Conservation (phyloP, 805 yeast species). For the Saccharomyces eubayanus region DNA sequence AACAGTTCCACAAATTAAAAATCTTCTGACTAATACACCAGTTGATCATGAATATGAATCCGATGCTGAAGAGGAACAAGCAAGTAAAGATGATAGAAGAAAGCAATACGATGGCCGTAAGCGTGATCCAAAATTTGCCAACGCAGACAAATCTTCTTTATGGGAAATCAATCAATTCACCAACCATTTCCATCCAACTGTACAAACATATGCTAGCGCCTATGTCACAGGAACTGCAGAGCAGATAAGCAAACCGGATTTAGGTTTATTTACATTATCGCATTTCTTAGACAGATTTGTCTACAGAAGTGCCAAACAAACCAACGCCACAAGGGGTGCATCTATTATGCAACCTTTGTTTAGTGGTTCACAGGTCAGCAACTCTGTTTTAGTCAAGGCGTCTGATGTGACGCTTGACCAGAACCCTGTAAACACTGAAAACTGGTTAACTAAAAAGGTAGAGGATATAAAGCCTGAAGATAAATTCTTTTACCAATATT, state of each 20-base stretch:
- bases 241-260: constrained; percentile 66
- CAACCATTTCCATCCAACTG: constrained; percentile 87
- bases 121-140: constrained; percentile 88
- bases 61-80: constrained; percentile 39
- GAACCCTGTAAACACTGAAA: constrained; percentile 75
- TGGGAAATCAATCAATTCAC: constrained; percentile 80
- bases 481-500: constrained; percentile 78
- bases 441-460: constrained; percentile 65
- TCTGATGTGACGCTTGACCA: constrained; percentile 37
- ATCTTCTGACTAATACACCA: constrained; percentile 49
- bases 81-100: constrained; percentile 8
- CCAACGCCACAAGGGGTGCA: constrained; percentile 64
- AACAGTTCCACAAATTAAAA: constrained; percentile 55
- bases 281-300: constrained; percentile 95
- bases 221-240: constrained; percentile 40
- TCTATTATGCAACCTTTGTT: constrained; percentile 98
- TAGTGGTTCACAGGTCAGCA: constrained; percentile 58
- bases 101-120: constrained; percentile 67
- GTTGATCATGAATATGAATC: constrained; percentile 42
- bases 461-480: constrained; percentile 78
- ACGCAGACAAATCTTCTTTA: constrained; percentile 69
- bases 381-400: constrained; percentile 59
- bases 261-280: constrained; percentile 76
- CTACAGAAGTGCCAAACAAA: constrained; percentile 82
- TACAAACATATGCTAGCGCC: constrained; percentile 67